Evolutionary conservation across 2,329 filamentous ascomycete species (phyloP).

Genomic region (Torrubiella hemipterigena): DNA sequence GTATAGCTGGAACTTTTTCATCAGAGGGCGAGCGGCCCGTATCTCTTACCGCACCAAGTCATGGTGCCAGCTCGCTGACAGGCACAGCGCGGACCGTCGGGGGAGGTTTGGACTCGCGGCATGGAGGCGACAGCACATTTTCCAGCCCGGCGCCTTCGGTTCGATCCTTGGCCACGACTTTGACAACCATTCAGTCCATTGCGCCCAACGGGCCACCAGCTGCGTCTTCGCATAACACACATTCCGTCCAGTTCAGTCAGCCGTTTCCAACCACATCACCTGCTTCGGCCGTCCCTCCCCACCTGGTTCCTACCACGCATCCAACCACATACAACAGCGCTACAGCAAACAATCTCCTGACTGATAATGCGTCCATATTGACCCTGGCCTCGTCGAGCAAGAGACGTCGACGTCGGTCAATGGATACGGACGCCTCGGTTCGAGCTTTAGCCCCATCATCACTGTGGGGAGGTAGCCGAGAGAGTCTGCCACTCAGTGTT

Average conservation of each 20-base stretch:
- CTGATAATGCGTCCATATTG: conserved; percentile 76
- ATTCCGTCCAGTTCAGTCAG: conserved; percentile 51
- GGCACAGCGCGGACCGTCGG: conserved; percentile 63
- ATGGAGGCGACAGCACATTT: conserved; percentile 66
- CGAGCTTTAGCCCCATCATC: conserved; percentile 75
- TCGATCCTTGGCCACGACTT: conserved; percentile 67
- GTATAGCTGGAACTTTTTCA: conserved; percentile 67
- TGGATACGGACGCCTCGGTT: conserved; percentile 78
- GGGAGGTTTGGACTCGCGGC: conserved; percentile 53
- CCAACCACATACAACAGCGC: conserved; percentile 66
- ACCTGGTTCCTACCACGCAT: conserved; percentile 46
- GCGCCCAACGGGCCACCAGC: conserved; percentile 39
- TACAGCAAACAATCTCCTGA: conserved; percentile 70
- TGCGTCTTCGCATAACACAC: conserved; percentile 23
- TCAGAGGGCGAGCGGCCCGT: conserved; percentile 67
- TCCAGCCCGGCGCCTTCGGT: conserved; percentile 74
- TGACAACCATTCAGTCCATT: conserved; percentile 75
- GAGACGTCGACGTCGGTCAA: conserved; percentile 61
- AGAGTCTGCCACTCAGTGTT: conserved; percentile 67
- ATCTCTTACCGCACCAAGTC: conserved; percentile 66
- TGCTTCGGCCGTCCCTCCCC: conserved; percentile 60
- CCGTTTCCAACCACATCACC: conserved; percentile 53
- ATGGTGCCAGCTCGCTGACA: conserved; percentile 51
- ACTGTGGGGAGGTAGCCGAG: conserved; percentile 69
- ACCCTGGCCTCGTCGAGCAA: conserved; percentile 77